Evolutionary conservation across 2,329 filamentous ascomycete genomes (phyloP).

Genomic region (Trichoderma harzianum): DNA sequence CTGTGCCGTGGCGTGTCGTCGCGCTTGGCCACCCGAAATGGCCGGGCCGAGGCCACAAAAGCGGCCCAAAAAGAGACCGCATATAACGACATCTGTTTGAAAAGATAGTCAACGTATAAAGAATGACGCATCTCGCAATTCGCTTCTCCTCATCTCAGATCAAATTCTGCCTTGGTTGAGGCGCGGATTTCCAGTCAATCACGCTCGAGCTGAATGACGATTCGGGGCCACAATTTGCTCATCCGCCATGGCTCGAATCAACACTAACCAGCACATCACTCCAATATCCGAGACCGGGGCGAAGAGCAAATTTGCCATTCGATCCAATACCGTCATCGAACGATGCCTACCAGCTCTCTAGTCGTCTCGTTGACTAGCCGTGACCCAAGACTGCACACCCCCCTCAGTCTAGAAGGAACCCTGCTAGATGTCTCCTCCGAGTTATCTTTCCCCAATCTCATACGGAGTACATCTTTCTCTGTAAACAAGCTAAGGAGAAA

Average conservation of each 20-base stretch:
- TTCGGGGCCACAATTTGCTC: not conserved
- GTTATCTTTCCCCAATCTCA: not conserved
- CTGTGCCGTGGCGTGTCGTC: conserved; percentile 10
- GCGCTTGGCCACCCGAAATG: conserved; percentile 10
- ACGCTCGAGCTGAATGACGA: not conserved
- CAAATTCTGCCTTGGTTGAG: conserved; percentile 14
- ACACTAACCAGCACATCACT: not conserved
- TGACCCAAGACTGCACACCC: not conserved
- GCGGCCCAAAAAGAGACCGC: conserved; percentile 4
- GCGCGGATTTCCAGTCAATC: not conserved
- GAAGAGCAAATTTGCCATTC: not conserved
- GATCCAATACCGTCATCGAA: not conserved
- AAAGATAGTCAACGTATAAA: not conserved
- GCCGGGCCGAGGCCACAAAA: not conserved
- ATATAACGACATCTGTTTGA: not conserved
- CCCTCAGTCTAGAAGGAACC: not conserved
- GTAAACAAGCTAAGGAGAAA: not conserved
- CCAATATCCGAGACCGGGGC: not conserved
- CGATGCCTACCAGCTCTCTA: not conserved
- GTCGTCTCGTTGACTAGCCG: not conserved
- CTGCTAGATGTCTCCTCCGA: not conserved
- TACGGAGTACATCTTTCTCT: conserved; percentile 11
- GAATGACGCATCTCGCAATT: not conserved
- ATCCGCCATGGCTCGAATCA: not conserved
- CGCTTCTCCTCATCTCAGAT: not conserved